Percentiles rank a stretch among this genome's conserved stretches.
Conservation (phyloP, 2,329 filamentous ascomycete genomes). For the Pseudogymnoascus sp. region DNA sequence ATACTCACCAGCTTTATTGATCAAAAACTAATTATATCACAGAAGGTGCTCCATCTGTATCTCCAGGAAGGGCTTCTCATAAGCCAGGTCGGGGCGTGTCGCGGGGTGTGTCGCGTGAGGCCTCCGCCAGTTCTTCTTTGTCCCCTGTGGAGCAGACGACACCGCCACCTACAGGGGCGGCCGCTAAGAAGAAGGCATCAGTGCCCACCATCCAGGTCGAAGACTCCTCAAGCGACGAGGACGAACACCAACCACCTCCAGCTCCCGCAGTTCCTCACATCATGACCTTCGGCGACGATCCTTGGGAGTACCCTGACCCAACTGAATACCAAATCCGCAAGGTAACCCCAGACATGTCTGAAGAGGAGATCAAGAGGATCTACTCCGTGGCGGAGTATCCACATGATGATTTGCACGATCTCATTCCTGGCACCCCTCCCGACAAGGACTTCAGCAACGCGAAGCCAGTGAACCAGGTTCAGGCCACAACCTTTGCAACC, state of each 20-base stretch:
- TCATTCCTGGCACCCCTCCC: conserved; percentile 81
- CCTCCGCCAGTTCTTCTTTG: conserved; percentile 51
- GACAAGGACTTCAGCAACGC: conserved; percentile 93
- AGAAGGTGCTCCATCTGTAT: not conserved
- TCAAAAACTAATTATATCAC: not conserved
- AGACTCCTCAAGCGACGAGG: conserved; percentile 31
- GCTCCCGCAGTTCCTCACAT: conserved; percentile 54
- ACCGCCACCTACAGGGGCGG: conserved; percentile 47
- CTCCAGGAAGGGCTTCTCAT: not conserved
- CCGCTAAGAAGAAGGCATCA: conserved; percentile 57
- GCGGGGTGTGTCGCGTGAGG: conserved; percentile 28
- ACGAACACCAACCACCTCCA: conserved; percentile 51
- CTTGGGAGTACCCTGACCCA: conserved; percentile 81
- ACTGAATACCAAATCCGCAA: conserved; percentile 89
- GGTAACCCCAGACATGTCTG: conserved; percentile 64
- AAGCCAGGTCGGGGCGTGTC: conserved; percentile 16
- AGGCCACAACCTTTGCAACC: conserved; percentile 83
- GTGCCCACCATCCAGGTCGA: conserved; percentile 30
- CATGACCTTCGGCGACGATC: conserved; percentile 84
- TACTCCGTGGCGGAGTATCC: conserved; percentile 84
- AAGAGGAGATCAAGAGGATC: conserved; percentile 80
- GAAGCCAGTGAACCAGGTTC: conserved; percentile 90
- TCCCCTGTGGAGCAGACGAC: conserved; percentile 38
- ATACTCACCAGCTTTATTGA: not conserved
- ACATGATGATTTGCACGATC: conserved; percentile 66